A percentile compares a stretch with the other conserved stretches of the same genome.
Conservation (phyloP, 164 flowering plant genomes). For the Taxillus chinensis region DNA sequence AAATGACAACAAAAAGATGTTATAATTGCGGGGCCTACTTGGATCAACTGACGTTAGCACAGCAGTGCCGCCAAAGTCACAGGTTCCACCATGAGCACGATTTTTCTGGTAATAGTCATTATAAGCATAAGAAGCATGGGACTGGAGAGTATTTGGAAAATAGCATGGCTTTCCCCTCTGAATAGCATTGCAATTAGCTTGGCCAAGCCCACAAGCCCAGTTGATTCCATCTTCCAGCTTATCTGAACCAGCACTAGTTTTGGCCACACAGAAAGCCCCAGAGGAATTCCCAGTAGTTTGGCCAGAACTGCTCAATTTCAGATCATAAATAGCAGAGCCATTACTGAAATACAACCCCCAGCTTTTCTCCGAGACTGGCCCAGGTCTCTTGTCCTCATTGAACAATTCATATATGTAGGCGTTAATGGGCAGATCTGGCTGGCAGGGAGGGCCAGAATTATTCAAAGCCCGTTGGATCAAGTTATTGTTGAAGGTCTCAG, state of each 20-base stretch:
- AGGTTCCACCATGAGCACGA: slow-evolving; percentile 64
- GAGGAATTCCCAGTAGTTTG: slow-evolving; percentile 30
- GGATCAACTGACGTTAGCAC: slow-evolving; percentile 48
- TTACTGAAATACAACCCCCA: slow-evolving; percentile 63
- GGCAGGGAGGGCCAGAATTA: slow-evolving; percentile 71
- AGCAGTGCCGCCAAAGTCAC: slow-evolving; percentile 84
- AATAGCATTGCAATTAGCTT: slow-evolving; percentile 66
- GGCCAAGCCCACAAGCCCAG: slow-evolving; percentile 93
- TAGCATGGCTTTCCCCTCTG: slow-evolving; percentile 69
- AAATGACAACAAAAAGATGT: background rate
- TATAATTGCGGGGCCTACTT: slow-evolving; percentile 42
- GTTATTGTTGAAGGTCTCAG: slow-evolving; percentile 53
- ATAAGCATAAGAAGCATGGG: slow-evolving; percentile 84
- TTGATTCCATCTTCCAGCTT: slow-evolving; percentile 54
- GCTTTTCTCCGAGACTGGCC: slow-evolving; percentile 57
- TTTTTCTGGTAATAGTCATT: slow-evolving; percentile 79
- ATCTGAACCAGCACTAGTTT: slow-evolving; percentile 38
- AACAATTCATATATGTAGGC: slow-evolving; percentile 74
- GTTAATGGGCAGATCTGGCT: slow-evolving; percentile 46
- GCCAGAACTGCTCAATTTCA: slow-evolving; percentile 25
- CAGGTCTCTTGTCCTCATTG: slow-evolving; percentile 61
- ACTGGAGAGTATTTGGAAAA: slow-evolving; percentile 39
- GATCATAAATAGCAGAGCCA: slow-evolving; percentile 47
- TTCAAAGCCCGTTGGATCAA: slow-evolving; percentile 56
- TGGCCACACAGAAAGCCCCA: slow-evolving; percentile 56